Evolutionary conservation across 306 rosid species (phyloP), one percentile per base, ranked within the genome.

Genomic region (Astragalus glycyphyllos): DNA sequence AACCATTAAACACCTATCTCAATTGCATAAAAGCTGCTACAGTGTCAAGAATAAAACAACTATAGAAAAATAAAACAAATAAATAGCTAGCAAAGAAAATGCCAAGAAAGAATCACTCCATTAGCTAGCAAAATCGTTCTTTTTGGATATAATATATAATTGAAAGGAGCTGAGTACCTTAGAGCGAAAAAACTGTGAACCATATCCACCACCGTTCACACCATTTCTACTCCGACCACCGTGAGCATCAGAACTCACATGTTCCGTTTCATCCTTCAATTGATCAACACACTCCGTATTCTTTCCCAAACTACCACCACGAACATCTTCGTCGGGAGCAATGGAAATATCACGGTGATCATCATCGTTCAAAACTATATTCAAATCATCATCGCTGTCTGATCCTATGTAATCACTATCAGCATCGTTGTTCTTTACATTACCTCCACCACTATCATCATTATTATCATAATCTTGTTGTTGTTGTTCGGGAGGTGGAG

Each of bases 341-440:
- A 9, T 81, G 46, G 65, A 32, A 32, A 57, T 47, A 11, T 49
- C 13, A 41, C 68, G 66, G 6, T 38, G 60, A 46, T 74, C 91
- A 8, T 76, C 88, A 45, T 87, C 89, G 32, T 87, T 87, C 80
- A 89, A 76, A n/a, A 89, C 78, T 6, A 89, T 89, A 20, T 86
- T 81, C 65, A 90, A 73, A 68, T 81, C 96, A 5, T 77, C 81
- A 4, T 77, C 80, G 50, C 92, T 87, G 2, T 86, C 96, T 44
- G 86, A 86, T 12, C 38, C 90, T 47, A 16, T 31, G 31, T 10
- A 76, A 50, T 46, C 74, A 44, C 47, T 82, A 68, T 55, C 53
- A 8, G 71, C n/a, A 45, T 37, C 71, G 3, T 64, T 57, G 68
- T 59, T 20, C 44, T 71, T 71, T 20, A 7, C 45, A 17, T 41